These are phyloP conservation scores for carrot (Daucus carota) DNA, from an alignment of 129 eudicot genomes.

Conservation along the genomic window DH1_v3.0 NC_030385.2:11480001-11480500, in stretches of 20 bases:
- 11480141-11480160: neutral
- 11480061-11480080: neutral
- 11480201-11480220: neutral
- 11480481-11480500: neutral
- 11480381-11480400: neutral
- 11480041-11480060: neutral
- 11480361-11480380: neutral
- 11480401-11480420: neutral
- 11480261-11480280: neutral
- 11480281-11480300: neutral
- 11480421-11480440: neutral
- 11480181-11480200: neutral
- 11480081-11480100: neutral
- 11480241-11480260: neutral
- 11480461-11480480: neutral
- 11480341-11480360: neutral
- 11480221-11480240: neutral
- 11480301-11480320: neutral
- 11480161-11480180: neutral
- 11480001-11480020: constrained; percentile 61
- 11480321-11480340: neutral
- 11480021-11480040: neutral
- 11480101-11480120: neutral
- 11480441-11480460: neutral
- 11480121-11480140: neutral